These are phyloP conservation scores for Paecilomyces fulvus DNA, from an alignment of 2,329 filamentous ascomycete species.

Conservation along the genomic window DNA sequence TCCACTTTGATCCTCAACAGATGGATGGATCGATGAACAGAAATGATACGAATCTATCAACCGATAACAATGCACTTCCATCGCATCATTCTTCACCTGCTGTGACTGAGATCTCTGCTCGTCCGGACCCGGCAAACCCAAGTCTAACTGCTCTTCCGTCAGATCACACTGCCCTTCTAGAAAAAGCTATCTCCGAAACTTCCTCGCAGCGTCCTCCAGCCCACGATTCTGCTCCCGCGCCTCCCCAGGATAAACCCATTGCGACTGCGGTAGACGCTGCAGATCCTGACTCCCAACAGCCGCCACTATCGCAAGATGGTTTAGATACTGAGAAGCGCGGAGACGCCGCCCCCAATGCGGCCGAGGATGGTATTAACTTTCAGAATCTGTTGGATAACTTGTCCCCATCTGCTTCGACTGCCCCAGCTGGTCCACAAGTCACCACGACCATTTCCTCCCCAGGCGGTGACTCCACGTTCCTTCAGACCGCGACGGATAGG, in stretches of 20 bases:
- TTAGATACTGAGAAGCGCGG: conserved; percentile 16
- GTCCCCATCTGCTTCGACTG: conserved; percentile 24
- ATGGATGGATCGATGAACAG: conserved; percentile 14
- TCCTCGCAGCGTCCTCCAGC: conserved; percentile 15
- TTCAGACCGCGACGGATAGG: conserved; percentile 21
- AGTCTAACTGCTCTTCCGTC: conserved; percentile 17
- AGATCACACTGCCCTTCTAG: conserved; percentile 19
- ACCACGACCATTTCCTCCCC: conserved; percentile 15
- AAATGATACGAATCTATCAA: conserved; percentile 20
- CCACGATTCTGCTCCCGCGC: conserved; percentile 4
- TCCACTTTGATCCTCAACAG: conserved; percentile 17
- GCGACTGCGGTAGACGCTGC: conserved; percentile 23
- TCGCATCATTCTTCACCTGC: conserved; percentile 12
- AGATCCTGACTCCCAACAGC: conserved; percentile 11
- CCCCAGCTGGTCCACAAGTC: conserved; percentile 16
- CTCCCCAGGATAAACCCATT: conserved; percentile 16
- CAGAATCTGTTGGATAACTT: conserved; percentile 43
- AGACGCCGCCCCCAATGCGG: conserved; percentile 11
- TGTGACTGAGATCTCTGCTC: conserved; percentile 7
- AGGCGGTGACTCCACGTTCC: conserved; percentile 18
- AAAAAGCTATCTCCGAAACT: conserved; percentile 1
- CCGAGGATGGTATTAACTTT: conserved; percentile 37
- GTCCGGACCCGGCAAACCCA: conserved; percentile 10
- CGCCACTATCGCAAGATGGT: conserved; percentile 12
- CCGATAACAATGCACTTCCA: conserved; percentile 10